Evolutionary conservation across 768 basidiomycete species (phyloP), one percentile per base, ranked within the genome.

Genomic region (Termitomyces sp.): DNA sequence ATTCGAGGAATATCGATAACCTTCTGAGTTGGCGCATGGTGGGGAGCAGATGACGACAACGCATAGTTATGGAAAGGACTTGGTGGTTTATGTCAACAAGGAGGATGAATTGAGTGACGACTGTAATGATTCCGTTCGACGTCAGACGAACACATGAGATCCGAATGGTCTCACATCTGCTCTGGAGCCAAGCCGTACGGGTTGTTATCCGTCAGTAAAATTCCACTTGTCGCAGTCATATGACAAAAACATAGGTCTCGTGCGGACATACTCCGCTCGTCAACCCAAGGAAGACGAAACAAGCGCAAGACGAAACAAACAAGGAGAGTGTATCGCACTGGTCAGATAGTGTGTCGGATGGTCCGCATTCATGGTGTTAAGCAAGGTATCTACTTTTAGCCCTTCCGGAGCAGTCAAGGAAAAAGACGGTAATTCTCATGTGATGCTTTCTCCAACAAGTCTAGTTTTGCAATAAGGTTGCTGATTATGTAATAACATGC

Each of bases 201-300:
- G 22, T 24, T 15, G 34, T 34, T 46, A 45, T 36, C 29, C 54
- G 31, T 36, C 44, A 46, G 54, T 13, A 20, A 46, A 46, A 55
- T 44, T 24, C 37, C 6, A 52, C 18, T 28, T 41, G 51, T 52
- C 26, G 39, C 39, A 18, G 50, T 57, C 50, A 57, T 39, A 51
- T 57, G 42, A 57, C 26, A 45, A 41, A 50, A 57, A 57, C 41
- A 51, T 42, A 49, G 39, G 33, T 45, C 41, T 51, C 34, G 50
- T 57, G 56, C 39, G 2, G 2, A 20, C 5, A 37, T 55, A 31
- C 15, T 37, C 22, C 39, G 44, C 20, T 41, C 26, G 26, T 20
- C 18, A 28, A 20, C 51, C 49, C 15, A n/a, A 51, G 49, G 31
- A 36, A 36, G 49, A 57, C 37, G 31, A 37, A 51, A 51, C 49